Percentiles rank a stretch among this genome's conserved stretches.
Conservation (phyloP, 768 basidiomycete genomes). For the Auriscalpium orientale region DNA sequence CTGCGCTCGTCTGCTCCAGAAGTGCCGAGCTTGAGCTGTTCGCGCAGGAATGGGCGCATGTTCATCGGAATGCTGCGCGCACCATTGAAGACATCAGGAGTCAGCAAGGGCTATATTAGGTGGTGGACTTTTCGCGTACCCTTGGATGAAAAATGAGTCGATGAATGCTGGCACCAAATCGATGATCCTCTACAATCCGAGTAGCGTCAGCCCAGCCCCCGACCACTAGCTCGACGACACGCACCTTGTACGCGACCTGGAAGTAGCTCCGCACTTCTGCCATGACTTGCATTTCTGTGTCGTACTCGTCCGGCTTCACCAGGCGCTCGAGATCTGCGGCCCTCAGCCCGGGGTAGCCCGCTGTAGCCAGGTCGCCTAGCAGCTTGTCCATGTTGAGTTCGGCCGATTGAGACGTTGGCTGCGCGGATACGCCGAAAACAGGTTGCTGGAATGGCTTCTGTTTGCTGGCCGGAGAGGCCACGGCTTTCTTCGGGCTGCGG, state of each 20-base stretch:
- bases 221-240: neutral
- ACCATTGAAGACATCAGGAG: too few species aligned
- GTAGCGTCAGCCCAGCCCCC: too few species aligned
- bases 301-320: conserved; percentile 27
- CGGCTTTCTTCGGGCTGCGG: too few species aligned
- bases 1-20: neutral
- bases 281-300: conserved; percentile 35
- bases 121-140: neutral
- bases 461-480: too few species aligned
- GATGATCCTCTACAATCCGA: conserved; percentile 32
- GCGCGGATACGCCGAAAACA: neutral
- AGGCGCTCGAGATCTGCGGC: conserved; percentile 28
- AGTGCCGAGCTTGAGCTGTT: conserved; percentile 8
- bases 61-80: too few species aligned
- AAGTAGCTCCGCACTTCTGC: conserved; percentile 40
- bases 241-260: conserved; percentile 39
- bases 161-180: conserved; percentile 33
- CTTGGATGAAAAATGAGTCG: conserved; percentile 11
- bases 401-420: too few species aligned
- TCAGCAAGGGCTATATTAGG: too few species aligned
- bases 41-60: too few species aligned
- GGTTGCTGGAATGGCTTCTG: too few species aligned
- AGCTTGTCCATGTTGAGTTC: neutral
- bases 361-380: neutral
- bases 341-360: conserved; percentile 13